Evolutionary conservation across 1,284 basidiomycete genomes (phyloP).

Genomic region (Cutaneotrichosporon sp.): DNA sequence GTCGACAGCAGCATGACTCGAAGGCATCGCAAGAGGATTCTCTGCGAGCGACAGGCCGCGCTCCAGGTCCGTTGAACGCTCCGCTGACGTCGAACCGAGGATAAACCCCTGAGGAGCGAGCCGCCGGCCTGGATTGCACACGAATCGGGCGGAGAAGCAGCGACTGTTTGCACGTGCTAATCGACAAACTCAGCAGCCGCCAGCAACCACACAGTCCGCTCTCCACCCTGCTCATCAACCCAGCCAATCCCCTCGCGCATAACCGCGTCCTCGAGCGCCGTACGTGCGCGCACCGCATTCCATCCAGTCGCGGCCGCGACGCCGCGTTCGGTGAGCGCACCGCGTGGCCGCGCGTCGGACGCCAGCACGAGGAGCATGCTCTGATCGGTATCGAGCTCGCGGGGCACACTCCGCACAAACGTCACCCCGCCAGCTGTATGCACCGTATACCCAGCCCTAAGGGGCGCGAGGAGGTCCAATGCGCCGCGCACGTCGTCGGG

Average conservation of each 20-base stretch:
- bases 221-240: constrained; percentile 75
- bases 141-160: too few relatives aligned
- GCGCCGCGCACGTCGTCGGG: constrained; percentile 80
- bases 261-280: constrained; percentile 82
- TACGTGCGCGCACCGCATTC: constrained; percentile 67
- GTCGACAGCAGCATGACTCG: too few relatives aligned
- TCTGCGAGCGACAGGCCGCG: too few relatives aligned
- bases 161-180: too few relatives aligned
- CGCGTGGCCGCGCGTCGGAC: constrained; percentile 60
- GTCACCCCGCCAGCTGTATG: constrained; percentile 41
- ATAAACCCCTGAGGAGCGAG: too few relatives aligned
- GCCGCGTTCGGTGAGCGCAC: constrained; percentile 54
- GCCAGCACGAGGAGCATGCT: constrained; percentile 69
- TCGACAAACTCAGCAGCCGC: constrained; percentile 36
- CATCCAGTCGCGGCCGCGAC: constrained; percentile 57
- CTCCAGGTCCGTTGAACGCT: too few relatives aligned
- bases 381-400: constrained; percentile 78
- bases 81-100: too few relatives aligned
- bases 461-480: constrained; percentile 79
- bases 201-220: constrained; percentile 35
- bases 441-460: constrained; percentile 84
- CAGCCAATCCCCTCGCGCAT: constrained; percentile 87
- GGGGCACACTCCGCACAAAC: constrained; percentile 40
- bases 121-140: too few relatives aligned
- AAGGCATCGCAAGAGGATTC: too few relatives aligned